Evolutionary conservation across 129 eudicot genomes (phyloP), one percentile per base, ranked within the genome.

Genomic region (Dittrichia graveolens): DNA sequence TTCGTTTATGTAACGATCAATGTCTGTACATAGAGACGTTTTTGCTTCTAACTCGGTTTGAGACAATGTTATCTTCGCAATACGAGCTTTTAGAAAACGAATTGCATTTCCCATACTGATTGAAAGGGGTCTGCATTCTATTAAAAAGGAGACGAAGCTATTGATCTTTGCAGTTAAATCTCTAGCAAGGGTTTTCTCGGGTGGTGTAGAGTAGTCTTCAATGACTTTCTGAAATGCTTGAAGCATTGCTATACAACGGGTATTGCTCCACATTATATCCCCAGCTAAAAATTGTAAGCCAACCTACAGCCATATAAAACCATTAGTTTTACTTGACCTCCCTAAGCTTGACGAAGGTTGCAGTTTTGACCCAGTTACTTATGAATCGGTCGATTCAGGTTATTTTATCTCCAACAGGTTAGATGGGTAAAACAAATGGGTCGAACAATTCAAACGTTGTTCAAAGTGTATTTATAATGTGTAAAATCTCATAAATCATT

Each of bases 71-170:
- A 93, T 74, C 39, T 85, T 81, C 34, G 92, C 60, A 60, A 87
- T 79, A 39, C 83, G 90, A 55, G 90, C 76, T 80, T 93, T 93
- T 42, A 93, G 82, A 67, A 81, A 85, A 76, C 92, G 78, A 40
- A 89, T 93, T 46, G 98, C 96, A 59, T 93, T 93, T 56, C 98
- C 98, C 98, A 93, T 93, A 75, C 96, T 89, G 64, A 89, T 84
- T 52, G 98, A 87, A 70, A 93, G 88, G 72, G 95, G 98, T 74
- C 98, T 83, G 82, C 98, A 93, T 72, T 87, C 95, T 11, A 75
- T 89, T 61, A 93, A 54, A 59, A 83, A 93, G 34, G 96, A 89
- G 44, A 93, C 85, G n/a, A 70, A 87, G 47, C 85, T 65, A 73
- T 83, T 93, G 83, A 93, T 79, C 73, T 83, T 93, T 14, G 96